Evolutionary conservation across 345 rosid species (phyloP).

Genomic region (Dipteronia dyeriana): DNA sequence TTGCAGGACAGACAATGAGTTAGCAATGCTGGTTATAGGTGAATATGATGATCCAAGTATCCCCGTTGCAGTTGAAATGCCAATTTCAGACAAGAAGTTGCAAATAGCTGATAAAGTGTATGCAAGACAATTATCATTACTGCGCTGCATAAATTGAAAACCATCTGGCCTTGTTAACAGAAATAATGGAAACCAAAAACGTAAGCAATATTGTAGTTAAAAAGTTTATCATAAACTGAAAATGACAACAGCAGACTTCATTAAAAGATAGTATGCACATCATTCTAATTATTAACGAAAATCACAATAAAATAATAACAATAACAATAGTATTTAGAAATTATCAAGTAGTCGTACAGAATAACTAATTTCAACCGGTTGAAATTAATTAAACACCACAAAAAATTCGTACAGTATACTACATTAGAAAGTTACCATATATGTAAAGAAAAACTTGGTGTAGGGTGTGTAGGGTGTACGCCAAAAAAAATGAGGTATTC

Average conservation of each 20-base stretch:
- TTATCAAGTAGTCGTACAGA: no score
- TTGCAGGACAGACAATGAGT: conserved; percentile 80
- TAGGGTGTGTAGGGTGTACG: no score
- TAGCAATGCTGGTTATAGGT: conserved; percentile 55
- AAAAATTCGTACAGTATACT: no score
- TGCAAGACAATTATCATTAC: conserved; percentile 93
- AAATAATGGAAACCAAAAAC: neutral
- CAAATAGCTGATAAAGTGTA: conserved; percentile 90
- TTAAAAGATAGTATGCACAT: neutral
- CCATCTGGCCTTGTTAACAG: conserved; percentile 9
- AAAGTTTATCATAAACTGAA: conserved; percentile 1
- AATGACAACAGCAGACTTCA: conserved; percentile 8
- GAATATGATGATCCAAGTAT: conserved; percentile 82
- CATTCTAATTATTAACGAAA: neutral
- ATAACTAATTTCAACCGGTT: no score
- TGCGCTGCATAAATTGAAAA: conserved; percentile 60
- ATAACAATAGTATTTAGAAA: no score
- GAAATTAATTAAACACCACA: no score
- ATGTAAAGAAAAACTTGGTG: no score
- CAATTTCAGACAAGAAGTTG: conserved; percentile 84
- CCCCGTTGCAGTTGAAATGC: conserved; percentile 66
- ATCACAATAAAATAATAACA: neutral
- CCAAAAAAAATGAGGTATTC: neutral
- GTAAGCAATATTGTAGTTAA: neutral
- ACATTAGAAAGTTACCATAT: no score